phyloP scores from a whole-genome alignment of 2,329 filamentous ascomycete genomes.

The Bisporella sp. region DNA sequence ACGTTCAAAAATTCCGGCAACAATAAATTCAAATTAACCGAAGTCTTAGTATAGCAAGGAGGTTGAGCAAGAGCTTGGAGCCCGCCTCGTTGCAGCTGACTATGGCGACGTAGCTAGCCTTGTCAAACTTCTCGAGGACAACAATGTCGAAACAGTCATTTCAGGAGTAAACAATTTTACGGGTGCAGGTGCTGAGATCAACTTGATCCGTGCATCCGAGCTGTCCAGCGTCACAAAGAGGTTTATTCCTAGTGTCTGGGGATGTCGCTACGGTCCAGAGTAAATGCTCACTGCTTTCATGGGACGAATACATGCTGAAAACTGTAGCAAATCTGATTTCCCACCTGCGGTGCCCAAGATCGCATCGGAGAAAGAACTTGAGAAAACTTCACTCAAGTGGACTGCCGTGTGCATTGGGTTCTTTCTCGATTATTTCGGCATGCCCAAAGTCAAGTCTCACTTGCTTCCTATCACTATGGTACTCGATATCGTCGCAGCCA shows the following conservation, averaged over 20 bases:
- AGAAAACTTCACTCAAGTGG: slow-evolving; percentile 12
- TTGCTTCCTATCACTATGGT: slow-evolving; percentile 11
- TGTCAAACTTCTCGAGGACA: slow-evolving; percentile 5
- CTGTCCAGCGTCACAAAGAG: slow-evolving; percentile 10
- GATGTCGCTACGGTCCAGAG: slow-evolving; percentile 1
- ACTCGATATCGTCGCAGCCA: slow-evolving; percentile 15
- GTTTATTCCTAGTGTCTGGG: slow-evolving; percentile 18
- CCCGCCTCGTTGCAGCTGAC: slow-evolving; percentile 3
- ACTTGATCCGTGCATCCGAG: slow-evolving; percentile 17
- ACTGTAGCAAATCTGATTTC: neutral
- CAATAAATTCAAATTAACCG: too few species aligned
- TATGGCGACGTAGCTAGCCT: slow-evolving; percentile 3
- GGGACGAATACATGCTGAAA: neutral
- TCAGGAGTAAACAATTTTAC: slow-evolving; percentile 9
- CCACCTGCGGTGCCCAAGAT: neutral
- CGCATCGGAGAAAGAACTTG: neutral
- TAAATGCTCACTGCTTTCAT: slow-evolving; percentile 2
- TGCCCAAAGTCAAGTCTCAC: slow-evolving; percentile 14
- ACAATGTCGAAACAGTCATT: slow-evolving; percentile 20
- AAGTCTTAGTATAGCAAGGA: neutral
- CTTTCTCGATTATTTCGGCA: slow-evolving; percentile 17
- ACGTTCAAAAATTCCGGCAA: too few species aligned
- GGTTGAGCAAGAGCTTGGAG: slow-evolving; percentile 3
- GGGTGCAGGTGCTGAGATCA: slow-evolving; percentile 7
- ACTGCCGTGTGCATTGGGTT: slow-evolving; percentile 14